A percentile compares a stretch with the other conserved stretches of the same genome.
phyloP scores from a whole-genome alignment of 2,329 filamentous ascomycete genomes.

The Penicillium oxalicum region DNA sequence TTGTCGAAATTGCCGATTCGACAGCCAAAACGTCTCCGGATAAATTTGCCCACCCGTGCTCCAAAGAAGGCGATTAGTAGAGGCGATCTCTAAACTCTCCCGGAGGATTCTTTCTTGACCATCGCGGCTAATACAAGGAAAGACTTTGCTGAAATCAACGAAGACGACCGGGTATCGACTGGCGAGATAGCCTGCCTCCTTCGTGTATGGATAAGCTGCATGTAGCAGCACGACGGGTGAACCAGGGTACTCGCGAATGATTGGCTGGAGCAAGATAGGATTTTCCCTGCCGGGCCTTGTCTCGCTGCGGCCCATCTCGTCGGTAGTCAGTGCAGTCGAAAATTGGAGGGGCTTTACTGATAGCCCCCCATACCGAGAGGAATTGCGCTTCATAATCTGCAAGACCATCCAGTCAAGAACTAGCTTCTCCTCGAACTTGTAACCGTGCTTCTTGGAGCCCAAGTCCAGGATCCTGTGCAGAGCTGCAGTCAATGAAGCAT shows the following conservation, averaged over 20 bases:
- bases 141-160: conserved; percentile 76
- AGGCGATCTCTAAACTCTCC: conserved; percentile 68
- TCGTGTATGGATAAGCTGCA: conserved; percentile 73
- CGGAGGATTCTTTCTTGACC: conserved; percentile 67
- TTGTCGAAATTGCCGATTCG: conserved; percentile 65
- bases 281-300: conserved; percentile 65
- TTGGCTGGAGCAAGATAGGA: conserved; percentile 65
- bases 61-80: conserved; percentile 70
- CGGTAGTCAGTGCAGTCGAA: conserved; percentile 53
- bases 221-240: conserved; percentile 75
- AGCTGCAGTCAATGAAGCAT: conserved; percentile 27
- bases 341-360: conserved; percentile 70
- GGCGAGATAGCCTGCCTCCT: conserved; percentile 72
- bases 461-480: conserved; percentile 25
- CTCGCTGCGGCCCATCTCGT: conserved; percentile 68
- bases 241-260: conserved; percentile 63
- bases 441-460: conserved; percentile 21
- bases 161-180: conserved; percentile 73
- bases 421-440: conserved; percentile 52
- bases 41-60: conserved; percentile 76
- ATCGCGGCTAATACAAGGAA: conserved; percentile 68
- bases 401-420: conserved; percentile 68
- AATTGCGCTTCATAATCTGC: conserved; percentile 49
- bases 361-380: conserved; percentile 41
- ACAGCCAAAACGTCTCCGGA: conserved; percentile 70